Conservation (phyloP, 169 alveolate species). For the Eimeria zaria region DNA sequence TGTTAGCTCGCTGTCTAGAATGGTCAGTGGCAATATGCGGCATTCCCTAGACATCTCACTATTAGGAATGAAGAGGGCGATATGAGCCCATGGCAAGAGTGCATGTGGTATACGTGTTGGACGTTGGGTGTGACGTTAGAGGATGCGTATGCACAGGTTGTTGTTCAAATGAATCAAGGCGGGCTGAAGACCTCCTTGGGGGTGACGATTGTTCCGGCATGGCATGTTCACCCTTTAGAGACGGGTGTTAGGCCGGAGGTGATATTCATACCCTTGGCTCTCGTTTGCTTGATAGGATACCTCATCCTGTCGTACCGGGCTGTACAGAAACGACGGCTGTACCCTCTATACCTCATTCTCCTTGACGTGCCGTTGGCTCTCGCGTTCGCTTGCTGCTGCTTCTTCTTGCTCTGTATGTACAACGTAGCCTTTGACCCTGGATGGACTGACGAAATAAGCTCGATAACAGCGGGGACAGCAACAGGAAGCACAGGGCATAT, state of each 20-base stretch:
- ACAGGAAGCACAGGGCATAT: conserved; percentile 39
- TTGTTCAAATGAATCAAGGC: conserved; percentile 5
- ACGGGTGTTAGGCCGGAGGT: conserved; percentile 68
- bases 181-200: conserved; percentile 33
- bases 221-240: conserved; percentile 64
- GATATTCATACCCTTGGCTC: conserved; percentile 37
- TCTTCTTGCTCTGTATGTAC: conserved; percentile 65
- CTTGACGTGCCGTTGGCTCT: conserved; percentile 53
- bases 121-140: not conserved
- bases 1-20: too few relatives aligned
- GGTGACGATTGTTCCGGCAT: conserved; percentile 65
- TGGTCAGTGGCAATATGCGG: not conserved
- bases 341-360: conserved; percentile 23
- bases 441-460: conserved; percentile 45
- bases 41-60: not conserved
- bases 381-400: conserved; percentile 61
- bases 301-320: conserved; percentile 44
- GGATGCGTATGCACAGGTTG: conserved; percentile 1
- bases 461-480: not conserved
- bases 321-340: conserved; percentile 37
- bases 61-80: not conserved
- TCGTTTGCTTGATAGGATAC: conserved; percentile 19
- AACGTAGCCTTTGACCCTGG: conserved; percentile 78
- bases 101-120: not conserved
- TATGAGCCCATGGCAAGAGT: not conserved